Percentiles rank a stretch among this genome's conserved stretches.
Conservation (phyloP, 768 basidiomycete genomes). For the Suillus paluster region DNA sequence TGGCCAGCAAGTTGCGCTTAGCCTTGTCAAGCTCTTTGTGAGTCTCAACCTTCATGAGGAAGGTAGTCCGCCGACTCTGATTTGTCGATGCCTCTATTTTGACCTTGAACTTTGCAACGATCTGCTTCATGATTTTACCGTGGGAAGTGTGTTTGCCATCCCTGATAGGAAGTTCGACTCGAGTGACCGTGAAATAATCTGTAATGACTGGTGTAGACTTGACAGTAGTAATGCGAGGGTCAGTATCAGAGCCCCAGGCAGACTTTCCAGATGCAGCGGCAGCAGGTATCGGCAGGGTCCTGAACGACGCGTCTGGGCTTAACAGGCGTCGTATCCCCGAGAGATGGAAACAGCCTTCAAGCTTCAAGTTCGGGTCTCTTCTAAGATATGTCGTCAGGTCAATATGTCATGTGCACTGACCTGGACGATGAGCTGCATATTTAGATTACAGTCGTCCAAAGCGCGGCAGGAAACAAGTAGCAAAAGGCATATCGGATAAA, state of each 20-base stretch:
- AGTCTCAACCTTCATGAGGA: constrained; percentile 87
- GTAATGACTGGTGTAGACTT: constrained; percentile 60
- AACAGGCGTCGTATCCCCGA: constrained; percentile 47
- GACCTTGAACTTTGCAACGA: constrained; percentile 86
- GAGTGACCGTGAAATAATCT: constrained; percentile 73
- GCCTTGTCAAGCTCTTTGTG: constrained; percentile 91
- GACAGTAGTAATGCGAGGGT: constrained; percentile 70
- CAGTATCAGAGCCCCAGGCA: constrained; percentile 65
- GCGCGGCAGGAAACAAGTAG: too few species aligned
- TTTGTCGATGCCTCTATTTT: constrained; percentile 91
- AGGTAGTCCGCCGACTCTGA: constrained; percentile 90
- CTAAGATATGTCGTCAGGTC: constrained; percentile 32
- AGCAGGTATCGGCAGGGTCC: constrained; percentile 55
- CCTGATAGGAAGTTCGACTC: constrained; percentile 69
- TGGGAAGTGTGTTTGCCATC: constrained; percentile 81
- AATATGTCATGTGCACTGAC: constrained; percentile 40
- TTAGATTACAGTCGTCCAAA: constrained; percentile 60
- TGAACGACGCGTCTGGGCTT: constrained; percentile 36
- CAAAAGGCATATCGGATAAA: too few species aligned
- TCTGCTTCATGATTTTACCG: constrained; percentile 85
- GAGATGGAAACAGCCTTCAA: constrained; percentile 80
- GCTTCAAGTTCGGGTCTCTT: constrained; percentile 86
- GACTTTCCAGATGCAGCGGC: constrained; percentile 50
- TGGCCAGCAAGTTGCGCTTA: constrained; percentile 72
- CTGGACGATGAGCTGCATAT: constrained; percentile 83